Conservation (phyloP, 2,329 filamentous ascomycete species). For the Aspergillus pseudonomiae region DNA sequence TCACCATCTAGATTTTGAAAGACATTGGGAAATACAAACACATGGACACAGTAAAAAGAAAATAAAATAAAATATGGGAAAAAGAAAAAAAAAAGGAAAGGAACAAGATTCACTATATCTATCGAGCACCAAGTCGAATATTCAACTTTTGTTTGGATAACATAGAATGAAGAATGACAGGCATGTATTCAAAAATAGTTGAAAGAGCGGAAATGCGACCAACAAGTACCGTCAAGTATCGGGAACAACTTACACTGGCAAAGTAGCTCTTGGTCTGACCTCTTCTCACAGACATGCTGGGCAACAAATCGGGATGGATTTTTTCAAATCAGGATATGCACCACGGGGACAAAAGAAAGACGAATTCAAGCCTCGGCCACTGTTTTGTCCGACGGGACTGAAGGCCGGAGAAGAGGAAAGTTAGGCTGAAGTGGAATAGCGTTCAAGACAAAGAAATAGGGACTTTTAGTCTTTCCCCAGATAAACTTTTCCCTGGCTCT, state of each 20-base stretch:
- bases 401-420: conserved; percentile 9
- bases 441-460: conserved; percentile 2
- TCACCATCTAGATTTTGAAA: not conserved
- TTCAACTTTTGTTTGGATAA: not conserved
- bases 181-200: not conserved
- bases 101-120: not conserved
- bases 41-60: not conserved
- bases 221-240: not conserved
- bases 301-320: conserved; percentile 1
- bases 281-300: conserved; percentile 35
- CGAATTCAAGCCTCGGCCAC: conserved; percentile 21
- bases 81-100: not conserved
- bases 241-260: conserved; percentile 36
- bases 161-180: not conserved
- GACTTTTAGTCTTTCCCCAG: not conserved
- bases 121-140: not conserved
- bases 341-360: conserved; percentile 7
- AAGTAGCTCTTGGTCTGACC: conserved; percentile 40
- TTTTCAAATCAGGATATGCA: conserved; percentile 5
- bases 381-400: conserved; percentile 18
- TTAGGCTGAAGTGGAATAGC: conserved; percentile 1
- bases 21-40: not conserved
- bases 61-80: not conserved
- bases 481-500: conserved; percentile 2
- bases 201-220: not conserved